Evolutionary conservation across 805 yeast genomes (phyloP).

Genomic region (Pichia cabralensis): DNA sequence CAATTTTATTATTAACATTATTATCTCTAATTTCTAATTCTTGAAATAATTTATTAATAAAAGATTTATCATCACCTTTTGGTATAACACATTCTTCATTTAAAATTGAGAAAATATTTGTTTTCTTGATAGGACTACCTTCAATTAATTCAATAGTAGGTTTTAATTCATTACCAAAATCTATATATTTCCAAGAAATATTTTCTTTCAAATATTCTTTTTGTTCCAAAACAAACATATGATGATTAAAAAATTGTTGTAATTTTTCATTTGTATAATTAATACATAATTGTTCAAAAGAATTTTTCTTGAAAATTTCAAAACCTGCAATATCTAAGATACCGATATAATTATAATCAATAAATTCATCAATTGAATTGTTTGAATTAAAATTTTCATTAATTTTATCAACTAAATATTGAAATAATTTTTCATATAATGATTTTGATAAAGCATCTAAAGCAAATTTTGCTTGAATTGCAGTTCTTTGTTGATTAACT

Average conservation of each 20-base stretch:
- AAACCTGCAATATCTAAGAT: slow-evolving; percentile 55
- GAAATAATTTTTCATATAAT: slow-evolving; percentile 76
- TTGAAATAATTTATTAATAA: slow-evolving; percentile 65
- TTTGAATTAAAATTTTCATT: slow-evolving; percentile 46
- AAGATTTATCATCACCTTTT: slow-evolving; percentile 72
- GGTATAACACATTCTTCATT: slow-evolving; percentile 97
- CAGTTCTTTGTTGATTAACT: slow-evolving; percentile 69
- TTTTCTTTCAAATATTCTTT: slow-evolving; percentile 50
- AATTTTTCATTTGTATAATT: slow-evolving; percentile 52
- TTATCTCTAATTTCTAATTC: slow-evolving; percentile 43
- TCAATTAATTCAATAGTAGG: slow-evolving; percentile 92
- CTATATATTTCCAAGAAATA: slow-evolving; percentile 66
- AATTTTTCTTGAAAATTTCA: slow-evolving; percentile 47
- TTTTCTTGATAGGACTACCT: slow-evolving; percentile 34
- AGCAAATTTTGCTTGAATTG: slow-evolving; percentile 69
- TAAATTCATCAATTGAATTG: background rate
- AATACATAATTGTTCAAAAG: slow-evolving; percentile 52
- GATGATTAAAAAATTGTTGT: slow-evolving; percentile 55
- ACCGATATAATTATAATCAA: slow-evolving; percentile 35
- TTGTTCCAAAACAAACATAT: slow-evolving; percentile 50
- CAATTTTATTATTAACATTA: slow-evolving; percentile 7
- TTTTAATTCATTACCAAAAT: slow-evolving; percentile 89
- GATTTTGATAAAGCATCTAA: slow-evolving; percentile 84
- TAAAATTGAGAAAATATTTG: slow-evolving; percentile 76
- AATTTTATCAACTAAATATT: slow-evolving; percentile 62